Evolutionary conservation across 352 stramenopile genomes (phyloP).

Genomic region (Phytophthora fragariae): DNA sequence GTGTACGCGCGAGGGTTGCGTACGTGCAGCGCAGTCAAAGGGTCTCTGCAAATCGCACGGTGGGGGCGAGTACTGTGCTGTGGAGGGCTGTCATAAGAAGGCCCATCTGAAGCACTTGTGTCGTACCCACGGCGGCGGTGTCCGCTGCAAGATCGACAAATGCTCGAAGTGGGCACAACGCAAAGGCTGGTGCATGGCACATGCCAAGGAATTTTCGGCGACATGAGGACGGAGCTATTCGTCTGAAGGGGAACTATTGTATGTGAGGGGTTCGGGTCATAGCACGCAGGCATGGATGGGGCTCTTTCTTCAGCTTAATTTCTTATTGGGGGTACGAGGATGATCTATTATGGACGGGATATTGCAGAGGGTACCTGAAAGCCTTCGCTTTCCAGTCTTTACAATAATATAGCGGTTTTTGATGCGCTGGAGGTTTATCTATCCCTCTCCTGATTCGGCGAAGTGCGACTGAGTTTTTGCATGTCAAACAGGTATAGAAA

Average conservation of each 20-base stretch:
- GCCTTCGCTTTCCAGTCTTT: slow-evolving; percentile 23
- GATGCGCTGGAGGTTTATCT: slow-evolving; percentile 7
- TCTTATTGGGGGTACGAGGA: slow-evolving; percentile 35
- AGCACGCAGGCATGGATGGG: too few species aligned
- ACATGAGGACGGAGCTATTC: slow-evolving; percentile 27
- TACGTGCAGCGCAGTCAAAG: slow-evolving; percentile 85
- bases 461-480: background rate
- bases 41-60: slow-evolving; percentile 88
- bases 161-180: slow-evolving; percentile 89
- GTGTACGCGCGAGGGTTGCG: slow-evolving; percentile 83
- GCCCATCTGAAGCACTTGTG: slow-evolving; percentile 88
- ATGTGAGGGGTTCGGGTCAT: background rate
- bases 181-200: slow-evolving; percentile 91
- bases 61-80: slow-evolving; percentile 81
- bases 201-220: slow-evolving; percentile 81
- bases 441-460: background rate
- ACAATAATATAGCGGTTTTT: slow-evolving; percentile 45
- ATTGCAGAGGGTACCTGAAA: slow-evolving; percentile 27
- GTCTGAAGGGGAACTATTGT: slow-evolving; percentile 6
- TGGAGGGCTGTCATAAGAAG: slow-evolving; percentile 87
- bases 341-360: slow-evolving; percentile 42
- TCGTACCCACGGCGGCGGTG: slow-evolving; percentile 85
- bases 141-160: slow-evolving; percentile 82
- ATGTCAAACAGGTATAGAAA: background rate
- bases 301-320: slow-evolving; percentile 24